Evolutionary conservation across 169 alveolate species (phyloP).

Genomic region (Cryptosporidium parvum): DNA sequence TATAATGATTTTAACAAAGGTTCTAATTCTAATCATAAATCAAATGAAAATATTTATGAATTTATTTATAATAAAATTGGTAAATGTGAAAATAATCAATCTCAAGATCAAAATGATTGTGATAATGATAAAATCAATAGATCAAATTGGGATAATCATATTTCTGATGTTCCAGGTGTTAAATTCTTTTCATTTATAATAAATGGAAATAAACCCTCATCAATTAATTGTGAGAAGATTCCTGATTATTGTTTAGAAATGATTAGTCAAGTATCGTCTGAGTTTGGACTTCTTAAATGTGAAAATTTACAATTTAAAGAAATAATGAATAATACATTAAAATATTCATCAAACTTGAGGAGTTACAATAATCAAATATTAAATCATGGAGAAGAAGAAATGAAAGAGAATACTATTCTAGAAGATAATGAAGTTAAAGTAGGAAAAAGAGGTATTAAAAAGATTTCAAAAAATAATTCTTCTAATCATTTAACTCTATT

Average conservation of each 20-base stretch:
- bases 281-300: constrained; percentile 24
- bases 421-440: background rate
- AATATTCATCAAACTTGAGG: background rate
- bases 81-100: background rate
- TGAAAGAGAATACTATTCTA: background rate
- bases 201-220: background rate
- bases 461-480: background rate
- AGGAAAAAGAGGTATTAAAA: background rate
- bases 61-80: background rate
- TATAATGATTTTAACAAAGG: background rate
- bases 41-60: constrained; percentile 5
- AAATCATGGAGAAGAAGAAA: background rate
- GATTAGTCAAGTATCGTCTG: constrained; percentile 26
- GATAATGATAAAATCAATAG: background rate
- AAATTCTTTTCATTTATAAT: constrained; percentile 15
- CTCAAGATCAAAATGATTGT: background rate
- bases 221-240: background rate
- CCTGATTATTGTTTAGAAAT: constrained; percentile 51
- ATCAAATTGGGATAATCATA: background rate
- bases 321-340: background rate
- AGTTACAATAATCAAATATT: background rate
- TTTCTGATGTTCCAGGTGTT: constrained; percentile 36
- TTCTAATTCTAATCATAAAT: background rate
- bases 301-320: background rate
- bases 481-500: background rate